Evolutionary conservation across 2,329 filamentous ascomycete genomes (phyloP).

Genomic region (Calycina herbarum): DNA sequence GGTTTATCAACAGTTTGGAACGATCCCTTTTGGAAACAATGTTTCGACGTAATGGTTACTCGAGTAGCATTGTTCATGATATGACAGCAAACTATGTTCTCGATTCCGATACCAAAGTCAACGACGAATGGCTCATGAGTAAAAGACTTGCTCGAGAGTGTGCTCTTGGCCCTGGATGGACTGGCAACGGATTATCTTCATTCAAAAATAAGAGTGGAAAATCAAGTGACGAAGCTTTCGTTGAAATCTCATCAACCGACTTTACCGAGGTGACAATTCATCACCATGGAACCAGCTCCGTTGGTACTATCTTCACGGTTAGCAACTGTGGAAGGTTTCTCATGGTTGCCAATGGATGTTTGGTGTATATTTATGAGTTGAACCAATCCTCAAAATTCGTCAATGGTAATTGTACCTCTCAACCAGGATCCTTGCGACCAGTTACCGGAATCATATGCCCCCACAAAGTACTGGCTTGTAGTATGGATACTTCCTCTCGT

Average conservation of each 20-base stretch:
- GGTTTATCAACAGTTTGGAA: slow-evolving; percentile 60
- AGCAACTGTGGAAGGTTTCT: slow-evolving; percentile 61
- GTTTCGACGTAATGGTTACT: slow-evolving; percentile 58
- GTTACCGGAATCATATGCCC: slow-evolving; percentile 58
- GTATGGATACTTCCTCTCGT: slow-evolving; percentile 61
- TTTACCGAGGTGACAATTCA: slow-evolving; percentile 40
- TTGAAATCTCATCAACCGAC: slow-evolving; percentile 39
- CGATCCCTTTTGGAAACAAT: slow-evolving; percentile 50
- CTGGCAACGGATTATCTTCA: slow-evolving; percentile 30
- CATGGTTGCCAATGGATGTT: slow-evolving; percentile 52
- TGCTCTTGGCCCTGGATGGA: slow-evolving; percentile 37
- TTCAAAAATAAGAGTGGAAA: slow-evolving; percentile 11
- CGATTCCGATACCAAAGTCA: slow-evolving; percentile 16
- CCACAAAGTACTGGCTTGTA: slow-evolving; percentile 55
- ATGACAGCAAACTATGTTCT: slow-evolving; percentile 28
- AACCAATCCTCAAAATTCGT: slow-evolving; percentile 25
- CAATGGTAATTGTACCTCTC: slow-evolving; percentile 2
- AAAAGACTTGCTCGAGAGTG: slow-evolving; percentile 46
- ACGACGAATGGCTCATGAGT: slow-evolving; percentile 41
- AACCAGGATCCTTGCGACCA: slow-evolving; percentile 41
- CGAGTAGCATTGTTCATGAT: slow-evolving; percentile 42
- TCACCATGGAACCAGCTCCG: slow-evolving; percentile 25
- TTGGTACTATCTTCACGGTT: slow-evolving; percentile 38
- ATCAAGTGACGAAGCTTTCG: slow-evolving; percentile 33
- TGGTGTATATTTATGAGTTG: slow-evolving; percentile 56